Base-by-base conservation (phyloP, 225 moss, liverwort and hornwort species). In the Pleurozium schreberi region DNA sequence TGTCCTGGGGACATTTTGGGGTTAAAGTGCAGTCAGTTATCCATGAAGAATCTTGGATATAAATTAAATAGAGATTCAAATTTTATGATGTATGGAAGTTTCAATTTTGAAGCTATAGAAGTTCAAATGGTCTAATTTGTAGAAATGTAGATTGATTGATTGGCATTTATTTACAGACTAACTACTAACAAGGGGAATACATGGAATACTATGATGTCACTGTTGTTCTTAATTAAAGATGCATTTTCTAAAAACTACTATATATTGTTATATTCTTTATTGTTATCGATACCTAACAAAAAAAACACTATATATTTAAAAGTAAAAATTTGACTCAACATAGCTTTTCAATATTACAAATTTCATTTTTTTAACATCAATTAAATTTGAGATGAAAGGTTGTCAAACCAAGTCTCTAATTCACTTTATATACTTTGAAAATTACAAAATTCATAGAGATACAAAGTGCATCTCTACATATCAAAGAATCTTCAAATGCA, bases 1-100 rank as follows among this genome's bases (percentile, higher is more conserved):
- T n/a, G n/a, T n/a, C n/a, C n/a, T n/a, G n/a, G n/a, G n/a, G n/a
- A n/a, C n/a, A n/a, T n/a, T n/a, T n/a, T n/a, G n/a, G n/a, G n/a
- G n/a, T n/a, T n/a, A 6, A 16, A 10, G 2, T 10, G 0, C 6
- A n/a, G 4, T 10, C 16, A 7, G 10, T 26, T 57, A 6, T 1
- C 16, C 12, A 16, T 55, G 26, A 26, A 3, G 6, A 57, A 38
- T 55, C 3, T 38, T 53, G 0, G 38, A 0, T 38, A 2, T 25
- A 77, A 36, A 77, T 36, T 2, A 53, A 77, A 55, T 15, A 4
- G 22, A 38, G 38, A 10, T 78, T 78, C 25, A 25, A 50, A 14
- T 55, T 16, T 57, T 14, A 4, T 9, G 3, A 55, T 55, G n/a
- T 5, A 17, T 15, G 0, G 10, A 57, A 11, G 4, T n/a, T 79